A percentile compares a stretch with the other conserved stretches of the same genome.
Conservation (phyloP, 1,284 basidiomycete species). For the Vanrija pseudolonga region DNA sequence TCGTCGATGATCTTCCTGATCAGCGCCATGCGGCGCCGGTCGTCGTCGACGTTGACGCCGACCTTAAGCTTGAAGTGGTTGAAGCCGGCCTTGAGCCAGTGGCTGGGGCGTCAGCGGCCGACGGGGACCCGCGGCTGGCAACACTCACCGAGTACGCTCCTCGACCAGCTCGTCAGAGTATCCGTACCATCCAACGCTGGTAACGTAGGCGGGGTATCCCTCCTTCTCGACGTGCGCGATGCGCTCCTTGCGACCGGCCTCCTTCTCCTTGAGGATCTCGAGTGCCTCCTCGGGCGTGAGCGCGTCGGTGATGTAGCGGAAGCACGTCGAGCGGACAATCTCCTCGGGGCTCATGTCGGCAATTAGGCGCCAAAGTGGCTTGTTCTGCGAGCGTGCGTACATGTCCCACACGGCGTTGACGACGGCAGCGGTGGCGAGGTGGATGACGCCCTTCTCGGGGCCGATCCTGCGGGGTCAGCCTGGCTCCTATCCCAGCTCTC, state of each 20-base stretch:
- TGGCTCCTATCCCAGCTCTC: too few relatives aligned
- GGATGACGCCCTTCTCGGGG: slow-evolving; percentile 48
- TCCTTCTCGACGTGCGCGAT: slow-evolving; percentile 59
- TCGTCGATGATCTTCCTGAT: slow-evolving; percentile 65
- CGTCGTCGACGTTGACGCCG: slow-evolving; percentile 69
- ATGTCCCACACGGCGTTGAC: slow-evolving; percentile 49
- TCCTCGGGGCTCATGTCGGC: slow-evolving; percentile 60
- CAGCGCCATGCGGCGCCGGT: slow-evolving; percentile 75
- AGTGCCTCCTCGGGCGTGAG: slow-evolving; percentile 66
- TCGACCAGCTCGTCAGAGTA: slow-evolving; percentile 55
- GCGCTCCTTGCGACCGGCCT: slow-evolving; percentile 52
- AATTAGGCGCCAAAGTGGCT: slow-evolving; percentile 53
- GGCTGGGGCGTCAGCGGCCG: too few relatives aligned
- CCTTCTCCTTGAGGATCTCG: slow-evolving; percentile 54
- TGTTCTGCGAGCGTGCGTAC: slow-evolving; percentile 49
- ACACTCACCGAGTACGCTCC: too few relatives aligned
- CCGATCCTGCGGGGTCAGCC: slow-evolving; percentile 57
- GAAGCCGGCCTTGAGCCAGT: slow-evolving; percentile 65
- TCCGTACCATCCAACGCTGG: slow-evolving; percentile 82
- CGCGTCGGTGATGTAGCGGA: slow-evolving; percentile 82
- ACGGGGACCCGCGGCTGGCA: too few relatives aligned
- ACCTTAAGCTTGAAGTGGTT: slow-evolving; percentile 96
- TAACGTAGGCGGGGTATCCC: slow-evolving; percentile 86
- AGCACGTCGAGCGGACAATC: slow-evolving; percentile 70
- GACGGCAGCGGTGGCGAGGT: slow-evolving; percentile 51